Evolutionary conservation across 1,284 basidiomycete species (phyloP).

Genomic region (Papiliotrema terrestris): DNA sequence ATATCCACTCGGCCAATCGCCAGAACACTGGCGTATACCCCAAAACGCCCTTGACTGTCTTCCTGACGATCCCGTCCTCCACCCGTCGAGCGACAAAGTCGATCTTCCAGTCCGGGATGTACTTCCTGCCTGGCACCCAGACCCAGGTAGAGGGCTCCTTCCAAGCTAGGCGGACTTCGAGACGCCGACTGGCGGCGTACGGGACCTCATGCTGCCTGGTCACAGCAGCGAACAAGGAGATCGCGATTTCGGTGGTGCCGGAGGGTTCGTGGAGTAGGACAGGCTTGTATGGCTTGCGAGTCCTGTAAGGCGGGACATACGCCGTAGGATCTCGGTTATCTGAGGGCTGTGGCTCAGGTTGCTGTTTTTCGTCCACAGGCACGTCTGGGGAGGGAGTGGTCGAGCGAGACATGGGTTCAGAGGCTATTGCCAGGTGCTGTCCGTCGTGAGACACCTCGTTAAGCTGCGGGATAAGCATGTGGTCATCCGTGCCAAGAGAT

Average conservation of each 20-base stretch:
- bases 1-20: not conserved
- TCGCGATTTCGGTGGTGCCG: not conserved
- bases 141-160: not conserved
- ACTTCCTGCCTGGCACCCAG: conserved; percentile 7
- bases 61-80: not conserved
- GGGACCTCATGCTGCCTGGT: not conserved
- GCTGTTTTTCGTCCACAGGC: too few relatives aligned
- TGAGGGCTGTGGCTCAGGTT: too few relatives aligned
- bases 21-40: not conserved
- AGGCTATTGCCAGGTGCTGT: too few relatives aligned
- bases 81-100: not conserved
- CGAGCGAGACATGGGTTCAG: too few relatives aligned
- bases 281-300: conserved; percentile 1
- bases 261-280: not conserved
- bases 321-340: not conserved
- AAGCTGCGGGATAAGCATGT: not conserved
- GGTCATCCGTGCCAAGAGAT: too few relatives aligned
- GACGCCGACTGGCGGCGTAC: not conserved
- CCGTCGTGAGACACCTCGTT: not conserved
- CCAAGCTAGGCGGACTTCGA: not conserved
- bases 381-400: too few relatives aligned
- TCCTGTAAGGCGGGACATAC: not conserved
- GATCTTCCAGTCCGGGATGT: conserved; percentile 3
- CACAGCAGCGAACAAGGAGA: not conserved
- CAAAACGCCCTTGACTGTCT: not conserved